Conservation (phyloP, 208 protist genomes). For the Trypanosoma melophagium region DNA sequence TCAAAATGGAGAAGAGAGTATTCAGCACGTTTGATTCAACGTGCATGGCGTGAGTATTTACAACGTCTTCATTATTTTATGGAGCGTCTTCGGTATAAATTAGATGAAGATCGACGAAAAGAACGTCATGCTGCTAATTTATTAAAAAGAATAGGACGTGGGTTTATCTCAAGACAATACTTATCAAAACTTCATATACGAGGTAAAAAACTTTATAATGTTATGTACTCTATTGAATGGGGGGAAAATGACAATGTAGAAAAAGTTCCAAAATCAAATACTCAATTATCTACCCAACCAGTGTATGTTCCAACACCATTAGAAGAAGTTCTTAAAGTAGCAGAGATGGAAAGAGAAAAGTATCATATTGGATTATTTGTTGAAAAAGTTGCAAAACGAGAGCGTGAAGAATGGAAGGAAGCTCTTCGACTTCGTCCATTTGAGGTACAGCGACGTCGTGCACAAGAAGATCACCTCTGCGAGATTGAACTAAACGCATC, state of each 20-base stretch:
- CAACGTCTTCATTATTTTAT: constrained; percentile 47
- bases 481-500: constrained; percentile 36
- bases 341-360: constrained; percentile 44
- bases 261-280: not conserved
- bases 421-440: constrained; percentile 45
- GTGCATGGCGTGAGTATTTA: constrained; percentile 61
- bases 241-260: not conserved
- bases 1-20: constrained; percentile 30
- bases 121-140: constrained; percentile 3
- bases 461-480: constrained; percentile 34
- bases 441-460: constrained; percentile 50
- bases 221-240: constrained; percentile 8
- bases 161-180: constrained; percentile 26
- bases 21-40: constrained; percentile 58
- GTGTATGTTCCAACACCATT: constrained; percentile 21
- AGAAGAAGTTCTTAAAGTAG: constrained; percentile 19
- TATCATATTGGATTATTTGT: constrained; percentile 66
- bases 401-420: constrained; percentile 45
- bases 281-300: not conserved
- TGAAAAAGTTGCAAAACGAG: constrained; percentile 41
- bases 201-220: not conserved
- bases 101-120: constrained; percentile 26
- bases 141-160: constrained; percentile 38
- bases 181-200: not conserved
- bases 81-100: constrained; percentile 25